Evolutionary conservation across 2,329 filamentous ascomycete species (phyloP), one percentile per base, ranked within the genome.

Genomic region (Diaporthe citrichinensis): DNA sequence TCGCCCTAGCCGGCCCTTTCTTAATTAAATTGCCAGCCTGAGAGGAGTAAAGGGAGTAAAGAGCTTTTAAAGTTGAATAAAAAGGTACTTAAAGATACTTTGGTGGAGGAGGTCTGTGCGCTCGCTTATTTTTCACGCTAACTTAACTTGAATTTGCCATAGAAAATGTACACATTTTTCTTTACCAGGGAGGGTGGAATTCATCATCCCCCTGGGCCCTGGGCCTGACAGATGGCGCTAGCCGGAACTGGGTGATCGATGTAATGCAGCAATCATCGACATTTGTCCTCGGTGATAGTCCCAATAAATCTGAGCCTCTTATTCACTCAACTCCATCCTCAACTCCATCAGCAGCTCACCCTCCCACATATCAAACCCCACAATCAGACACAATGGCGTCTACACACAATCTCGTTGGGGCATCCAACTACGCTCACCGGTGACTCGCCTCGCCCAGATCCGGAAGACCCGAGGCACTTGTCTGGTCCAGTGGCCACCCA

Each of bases 181-280:
- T n/a, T n/a, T n/a, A n/a, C n/a, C n/a, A n/a, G n/a, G n/a, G n/a
- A n/a, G n/a, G n/a, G n/a, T n/a, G n/a, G n/a, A n/a, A n/a, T n/a
- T n/a, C n/a, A n/a, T n/a, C n/a, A n/a, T n/a, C n/a, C n/a, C 1
- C 23, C 39, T 49, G 10, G 23, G n/a, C 20, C 31, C 65, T 20
- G 5, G 36, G 25, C 49, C 49, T 57, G 46, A 55, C 46, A 57
- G 71, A 65, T 73, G 41, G 17, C 17, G 46, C 71, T 73, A 73
- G 17, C 71, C 36, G 20, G 17, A 55, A 46, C 9, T n/a, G 28
- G 49, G 8, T 28, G 6, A 17, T 57, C 46, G 25, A 55, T 65
- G 49, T 51, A 55, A 73, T 55, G 58, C 39, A 73, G 46, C 58
- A 73, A 49, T 62, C 71, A 72, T 62, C 44, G 57, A 72, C 34